Evolutionary conservation across 1,284 basidiomycete species (phyloP).

Genomic region (Mycena citricolor): DNA sequence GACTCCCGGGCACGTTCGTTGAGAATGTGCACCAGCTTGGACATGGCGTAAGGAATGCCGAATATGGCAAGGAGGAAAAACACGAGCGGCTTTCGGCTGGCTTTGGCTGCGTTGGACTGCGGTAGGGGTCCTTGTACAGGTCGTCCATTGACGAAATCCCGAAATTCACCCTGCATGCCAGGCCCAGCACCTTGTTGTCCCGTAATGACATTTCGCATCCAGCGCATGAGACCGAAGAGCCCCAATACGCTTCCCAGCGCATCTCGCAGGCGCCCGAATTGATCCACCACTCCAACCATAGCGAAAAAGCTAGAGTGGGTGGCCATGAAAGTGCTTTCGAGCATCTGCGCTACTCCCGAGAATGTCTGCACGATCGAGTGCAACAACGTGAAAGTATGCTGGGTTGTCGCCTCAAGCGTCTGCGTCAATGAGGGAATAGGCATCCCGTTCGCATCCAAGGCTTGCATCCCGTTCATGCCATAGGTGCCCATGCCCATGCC

Average conservation of each 20-base stretch:
- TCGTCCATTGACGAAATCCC: conserved; percentile 65
- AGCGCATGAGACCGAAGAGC: conserved; percentile 85
- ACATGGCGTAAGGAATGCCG: conserved; percentile 94
- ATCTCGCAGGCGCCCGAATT: conserved; percentile 88
- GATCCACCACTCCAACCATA: conserved; percentile 97
- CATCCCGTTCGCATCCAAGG: conserved; percentile 50
- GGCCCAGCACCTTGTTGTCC: conserved; percentile 42
- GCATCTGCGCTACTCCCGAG: conserved; percentile 94
- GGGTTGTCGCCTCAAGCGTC: conserved; percentile 86
- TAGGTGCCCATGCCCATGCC: conserved; percentile 39
- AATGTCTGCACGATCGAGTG: conserved; percentile 97
- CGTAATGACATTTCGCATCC: conserved; percentile 70
- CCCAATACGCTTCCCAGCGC: conserved; percentile 94
- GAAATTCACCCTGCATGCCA: conserved; percentile 58
- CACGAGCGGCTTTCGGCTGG: conserved; percentile 88
- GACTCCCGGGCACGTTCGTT: conserved; percentile 58
- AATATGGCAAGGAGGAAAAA: conserved; percentile 96
- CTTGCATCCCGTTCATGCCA: conserved; percentile 34
- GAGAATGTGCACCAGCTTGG: conserved; percentile 82
- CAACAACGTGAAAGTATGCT: conserved; percentile 90
- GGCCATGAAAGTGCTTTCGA: conserved; percentile 98
- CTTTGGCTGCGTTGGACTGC: conserved; percentile 42
- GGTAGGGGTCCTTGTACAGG: conserved; percentile 58
- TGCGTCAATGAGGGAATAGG: conserved; percentile 73
- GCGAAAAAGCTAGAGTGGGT: conserved; percentile 98